A percentile compares a stretch with the other conserved stretches of the same genome.
These are phyloP conservation scores for Camellia granthamiana DNA, from an alignment of 148 eudicot genomes.

Conservation along the genomic window DNA sequence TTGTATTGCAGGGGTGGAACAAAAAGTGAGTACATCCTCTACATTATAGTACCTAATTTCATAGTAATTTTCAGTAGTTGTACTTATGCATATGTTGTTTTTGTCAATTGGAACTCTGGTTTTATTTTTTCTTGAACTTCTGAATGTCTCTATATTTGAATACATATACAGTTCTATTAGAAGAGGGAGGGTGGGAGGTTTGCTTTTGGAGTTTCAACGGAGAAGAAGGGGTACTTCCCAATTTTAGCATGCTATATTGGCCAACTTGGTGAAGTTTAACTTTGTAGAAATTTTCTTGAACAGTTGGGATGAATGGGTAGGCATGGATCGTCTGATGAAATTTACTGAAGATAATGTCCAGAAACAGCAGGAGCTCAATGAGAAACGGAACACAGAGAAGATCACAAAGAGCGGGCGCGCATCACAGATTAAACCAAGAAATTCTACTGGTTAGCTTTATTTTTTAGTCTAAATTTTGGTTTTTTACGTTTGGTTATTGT, in stretches of 20 bases:
- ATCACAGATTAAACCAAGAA: conserved; percentile 26
- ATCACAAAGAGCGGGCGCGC: conserved; percentile 23
- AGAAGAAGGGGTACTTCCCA: conserved; percentile 8
- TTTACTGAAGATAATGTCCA: conserved; percentile 45
- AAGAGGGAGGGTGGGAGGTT: neutral
- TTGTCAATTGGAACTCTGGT: neutral
- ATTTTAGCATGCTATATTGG: neutral
- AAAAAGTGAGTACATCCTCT: conserved; percentile 34
- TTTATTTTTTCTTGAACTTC: neutral
- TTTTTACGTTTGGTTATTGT: neutral
- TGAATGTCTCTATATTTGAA: neutral
- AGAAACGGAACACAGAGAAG: conserved; percentile 21
- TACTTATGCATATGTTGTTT: neutral
- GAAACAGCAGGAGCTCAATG: conserved; percentile 25
- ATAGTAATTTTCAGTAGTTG: neutral
- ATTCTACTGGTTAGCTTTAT: conserved; percentile 25
- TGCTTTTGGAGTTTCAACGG: conserved; percentile 5
- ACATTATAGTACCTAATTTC: neutral
- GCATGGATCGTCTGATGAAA: conserved; percentile 40
- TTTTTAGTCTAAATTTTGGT: neutral
- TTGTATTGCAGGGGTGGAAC: conserved; percentile 44
- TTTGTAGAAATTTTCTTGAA: conserved; percentile 1
- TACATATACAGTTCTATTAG: neutral
- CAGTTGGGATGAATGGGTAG: conserved; percentile 80
- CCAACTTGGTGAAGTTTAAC: neutral